phyloP scores from a whole-genome alignment of 169 alveolate species.

The Eimeria acervulina region DNA sequence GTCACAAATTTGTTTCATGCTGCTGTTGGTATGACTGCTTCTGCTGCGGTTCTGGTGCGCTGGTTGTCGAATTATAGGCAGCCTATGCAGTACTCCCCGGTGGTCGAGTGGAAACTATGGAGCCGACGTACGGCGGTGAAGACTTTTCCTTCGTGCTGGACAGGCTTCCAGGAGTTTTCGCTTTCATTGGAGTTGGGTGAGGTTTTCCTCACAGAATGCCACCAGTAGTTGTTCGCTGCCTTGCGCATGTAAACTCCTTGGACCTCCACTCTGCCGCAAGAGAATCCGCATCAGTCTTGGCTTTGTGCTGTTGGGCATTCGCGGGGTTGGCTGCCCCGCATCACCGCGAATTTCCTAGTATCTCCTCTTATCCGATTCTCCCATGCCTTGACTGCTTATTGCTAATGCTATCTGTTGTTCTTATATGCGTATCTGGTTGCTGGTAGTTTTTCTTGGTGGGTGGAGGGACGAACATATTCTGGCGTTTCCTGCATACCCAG shows the following conservation, averaged over 20 bases:
- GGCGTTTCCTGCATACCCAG: neutral
- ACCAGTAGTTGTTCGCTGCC: neutral
- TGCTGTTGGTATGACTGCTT: conserved; percentile 8
- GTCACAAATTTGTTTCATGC: neutral
- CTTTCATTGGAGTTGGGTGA: conserved; percentile 79
- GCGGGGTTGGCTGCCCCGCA: neutral
- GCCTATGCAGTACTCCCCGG: conserved; percentile 12
- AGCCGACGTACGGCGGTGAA: conserved; percentile 78
- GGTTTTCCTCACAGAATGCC: neutral
- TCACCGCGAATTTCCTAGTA: neutral
- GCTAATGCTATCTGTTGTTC: neutral
- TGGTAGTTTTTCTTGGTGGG: neutral
- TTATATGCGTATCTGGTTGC: neutral
- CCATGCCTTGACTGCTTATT: neutral
- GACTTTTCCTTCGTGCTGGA: conserved; percentile 81
- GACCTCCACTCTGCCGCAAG: neutral
- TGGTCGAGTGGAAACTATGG: conserved; percentile 21
- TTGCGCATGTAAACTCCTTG: neutral
- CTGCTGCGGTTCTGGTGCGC: neutral
- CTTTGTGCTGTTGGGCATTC: neutral
- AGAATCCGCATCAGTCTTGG: neutral
- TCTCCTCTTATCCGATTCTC: neutral
- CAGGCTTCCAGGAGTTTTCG: conserved; percentile 74
- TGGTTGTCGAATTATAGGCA: conserved; percentile 23
- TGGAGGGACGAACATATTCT: neutral